Evolutionary conservation across 2,329 filamentous ascomycete species (phyloP).

Genomic region (Pseudomassariella vexata): DNA sequence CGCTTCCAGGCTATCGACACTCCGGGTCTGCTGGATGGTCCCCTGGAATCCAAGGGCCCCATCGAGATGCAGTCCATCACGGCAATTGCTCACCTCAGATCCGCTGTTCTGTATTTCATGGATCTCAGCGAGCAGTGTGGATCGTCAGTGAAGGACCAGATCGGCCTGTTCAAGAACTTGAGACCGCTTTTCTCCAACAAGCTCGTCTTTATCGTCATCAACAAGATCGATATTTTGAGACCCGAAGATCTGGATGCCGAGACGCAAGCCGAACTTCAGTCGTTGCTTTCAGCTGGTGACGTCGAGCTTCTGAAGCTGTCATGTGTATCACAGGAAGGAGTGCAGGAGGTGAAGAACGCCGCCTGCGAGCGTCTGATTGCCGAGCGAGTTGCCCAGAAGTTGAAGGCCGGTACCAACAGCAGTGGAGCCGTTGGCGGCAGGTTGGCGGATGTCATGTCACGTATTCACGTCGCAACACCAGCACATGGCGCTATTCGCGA

Average conservation of each 20-base stretch:
- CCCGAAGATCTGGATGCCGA: slow-evolving; percentile 82
- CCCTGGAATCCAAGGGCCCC: slow-evolving; percentile 98
- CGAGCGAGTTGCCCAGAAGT: slow-evolving; percentile 88
- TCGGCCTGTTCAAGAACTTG: slow-evolving; percentile 92
- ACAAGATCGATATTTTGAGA: slow-evolving; percentile 92
- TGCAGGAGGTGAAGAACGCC: slow-evolving; percentile 91
- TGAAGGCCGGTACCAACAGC: slow-evolving; percentile 81
- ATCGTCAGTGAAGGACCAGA: slow-evolving; percentile 87
- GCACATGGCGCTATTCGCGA: slow-evolving; percentile 74
- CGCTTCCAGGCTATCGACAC: slow-evolving; percentile 79
- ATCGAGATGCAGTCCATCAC: slow-evolving; percentile 99
- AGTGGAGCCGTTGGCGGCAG: slow-evolving; percentile 73
- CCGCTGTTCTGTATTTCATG: slow-evolving; percentile 97
- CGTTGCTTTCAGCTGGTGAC: slow-evolving; percentile 77
- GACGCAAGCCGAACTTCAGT: slow-evolving; percentile 70
- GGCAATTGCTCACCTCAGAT: slow-evolving; percentile 91
- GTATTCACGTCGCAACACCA: slow-evolving; percentile 96
- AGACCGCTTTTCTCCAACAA: slow-evolving; percentile 97
- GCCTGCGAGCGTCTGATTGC: slow-evolving; percentile 91
- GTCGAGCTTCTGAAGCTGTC: slow-evolving; percentile 91
- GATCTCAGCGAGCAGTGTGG: slow-evolving; percentile 65
- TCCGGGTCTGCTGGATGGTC: slow-evolving; percentile 95
- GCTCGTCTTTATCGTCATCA: slow-evolving; percentile 91
- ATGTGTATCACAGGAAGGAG: slow-evolving; percentile 90
- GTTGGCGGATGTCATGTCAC: slow-evolving; percentile 81